These are phyloP conservation scores for Paracorniculantispora psalliotae DNA, from an alignment of 2,329 filamentous ascomycete species.

Conservation along the genomic window DNA sequence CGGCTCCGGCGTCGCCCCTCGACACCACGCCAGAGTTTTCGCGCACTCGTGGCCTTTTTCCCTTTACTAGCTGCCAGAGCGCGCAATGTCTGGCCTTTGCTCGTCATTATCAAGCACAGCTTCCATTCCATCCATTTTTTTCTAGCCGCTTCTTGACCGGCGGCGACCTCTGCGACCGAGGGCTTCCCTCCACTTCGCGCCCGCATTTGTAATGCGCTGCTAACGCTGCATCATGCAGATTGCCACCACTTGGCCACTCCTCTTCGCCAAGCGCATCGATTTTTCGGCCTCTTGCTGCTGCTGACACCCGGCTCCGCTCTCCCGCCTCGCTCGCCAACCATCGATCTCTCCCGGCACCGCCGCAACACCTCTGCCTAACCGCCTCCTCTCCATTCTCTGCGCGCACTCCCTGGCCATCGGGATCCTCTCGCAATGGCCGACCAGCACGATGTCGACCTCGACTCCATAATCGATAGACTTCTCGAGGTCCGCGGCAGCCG, in stretches of 20 bases:
- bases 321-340: not conserved
- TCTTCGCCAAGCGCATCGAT: not conserved
- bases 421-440: slow-evolving; percentile 45
- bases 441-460: slow-evolving; percentile 89
- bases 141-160: not conserved
- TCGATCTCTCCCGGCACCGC: not conserved
- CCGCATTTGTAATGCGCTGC: slow-evolving; percentile 5
- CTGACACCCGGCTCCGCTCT: not conserved
- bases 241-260: slow-evolving; percentile 3
- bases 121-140: not conserved
- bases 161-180: no score
- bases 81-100: not conserved
- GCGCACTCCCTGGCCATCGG: slow-evolving; percentile 2
- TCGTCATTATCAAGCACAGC: not conserved
- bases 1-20: not conserved
- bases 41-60: not conserved
- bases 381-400: not conserved
- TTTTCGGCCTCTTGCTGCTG: not conserved
- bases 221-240: not conserved
- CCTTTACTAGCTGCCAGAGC: not conserved
- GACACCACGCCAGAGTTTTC: slow-evolving; percentile 7
- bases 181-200: not conserved
- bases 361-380: not conserved
- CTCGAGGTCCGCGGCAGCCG: slow-evolving; percentile 96
- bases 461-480: slow-evolving; percentile 98